Conservation (phyloP, 1,284 basidiomycete genomes). For the Cryptococcus jaspeensis region DNA sequence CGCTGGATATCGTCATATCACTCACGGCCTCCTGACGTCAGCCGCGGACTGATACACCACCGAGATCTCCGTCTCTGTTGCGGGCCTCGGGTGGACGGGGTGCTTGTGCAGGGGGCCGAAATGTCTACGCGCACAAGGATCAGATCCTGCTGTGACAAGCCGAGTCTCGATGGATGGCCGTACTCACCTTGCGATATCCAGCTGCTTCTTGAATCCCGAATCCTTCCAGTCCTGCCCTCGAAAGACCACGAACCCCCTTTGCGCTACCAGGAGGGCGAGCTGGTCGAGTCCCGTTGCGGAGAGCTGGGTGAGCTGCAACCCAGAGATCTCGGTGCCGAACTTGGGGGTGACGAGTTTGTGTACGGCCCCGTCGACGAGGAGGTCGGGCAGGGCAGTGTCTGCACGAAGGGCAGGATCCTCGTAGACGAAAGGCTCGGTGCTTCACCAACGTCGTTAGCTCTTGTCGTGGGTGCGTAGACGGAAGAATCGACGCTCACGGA, state of each 20-base stretch:
- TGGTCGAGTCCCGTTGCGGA: conserved; percentile 8
- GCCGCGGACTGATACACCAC: conserved; percentile 14
- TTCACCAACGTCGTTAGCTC: not conserved
- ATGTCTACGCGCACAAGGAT: conserved; percentile 2
- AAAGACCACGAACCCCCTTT: conserved; percentile 13
- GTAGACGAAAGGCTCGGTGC: conserved; percentile 11
- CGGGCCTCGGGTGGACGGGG: conserved; percentile 6
- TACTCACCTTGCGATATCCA: conserved; percentile 13
- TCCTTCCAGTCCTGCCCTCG: conserved; percentile 15
- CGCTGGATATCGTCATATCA: not conserved
- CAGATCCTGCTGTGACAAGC: not conserved
- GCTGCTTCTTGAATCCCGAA: conserved; percentile 13
- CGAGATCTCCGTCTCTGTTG: conserved; percentile 6
- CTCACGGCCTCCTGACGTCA: conserved; percentile 7
- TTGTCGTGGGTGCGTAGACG: too few relatives aligned
- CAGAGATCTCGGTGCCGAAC: conserved; percentile 9
- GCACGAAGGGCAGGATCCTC: conserved; percentile 13
- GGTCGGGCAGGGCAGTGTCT: conserved; percentile 8
- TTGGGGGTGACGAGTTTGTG: conserved; percentile 7
- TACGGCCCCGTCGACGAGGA: not conserved
- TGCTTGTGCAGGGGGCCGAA: conserved; percentile 15
- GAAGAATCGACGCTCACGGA: not conserved
- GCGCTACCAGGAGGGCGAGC: conserved; percentile 11
- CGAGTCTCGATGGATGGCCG: not conserved
- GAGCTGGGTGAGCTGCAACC: conserved; percentile 12